A percentile compares a stretch with the other conserved stretches of the same genome.
Evolutionary conservation across 495 filamentous ascomycete species (phyloP).

Genomic region (Tetracladium setigerum): DNA sequence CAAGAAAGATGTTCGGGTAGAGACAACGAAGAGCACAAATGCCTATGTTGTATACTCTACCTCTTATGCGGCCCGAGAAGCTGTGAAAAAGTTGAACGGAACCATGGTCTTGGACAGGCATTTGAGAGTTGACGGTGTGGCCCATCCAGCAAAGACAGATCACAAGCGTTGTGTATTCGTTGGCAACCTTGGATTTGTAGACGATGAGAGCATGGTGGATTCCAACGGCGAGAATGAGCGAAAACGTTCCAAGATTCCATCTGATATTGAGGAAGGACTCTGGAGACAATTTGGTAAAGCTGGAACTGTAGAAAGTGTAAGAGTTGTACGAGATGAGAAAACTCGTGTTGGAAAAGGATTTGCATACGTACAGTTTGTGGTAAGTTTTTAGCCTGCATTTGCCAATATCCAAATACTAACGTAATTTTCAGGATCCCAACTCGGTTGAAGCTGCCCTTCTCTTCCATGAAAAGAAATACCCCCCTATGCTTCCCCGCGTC

Average conservation of each 20-base stretch:
- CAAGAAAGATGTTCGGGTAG: slow-evolving; percentile 70
- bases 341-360: slow-evolving; percentile 96
- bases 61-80: slow-evolving; percentile 62
- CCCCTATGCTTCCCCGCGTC: slow-evolving; percentile 80
- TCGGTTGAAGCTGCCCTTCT: slow-evolving; percentile 82
- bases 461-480: slow-evolving; percentile 83
- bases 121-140: slow-evolving; percentile 80
- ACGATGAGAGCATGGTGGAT: slow-evolving; percentile 62
- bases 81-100: slow-evolving; percentile 72
- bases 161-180: slow-evolving; percentile 91
- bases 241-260: slow-evolving; percentile 58
- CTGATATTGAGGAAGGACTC: slow-evolving; percentile 90
- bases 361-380: slow-evolving; percentile 92
- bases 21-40: slow-evolving; percentile 88
- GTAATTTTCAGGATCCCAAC: slow-evolving; percentile 56
- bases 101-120: slow-evolving; percentile 79
- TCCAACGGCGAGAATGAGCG: slow-evolving; percentile 58
- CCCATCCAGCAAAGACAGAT: slow-evolving; percentile 76
- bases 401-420: slow-evolving; percentile 7
- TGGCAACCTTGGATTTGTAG: slow-evolving; percentile 91
- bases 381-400: slow-evolving; percentile 26
- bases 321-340: slow-evolving; percentile 80
- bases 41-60: slow-evolving; percentile 88
- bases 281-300: slow-evolving; percentile 79
- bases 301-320: slow-evolving; percentile 84